These are phyloP conservation scores for Clavispora carvajalis DNA, from an alignment of 805 yeast genomes.

Conservation along the genomic window DNA sequence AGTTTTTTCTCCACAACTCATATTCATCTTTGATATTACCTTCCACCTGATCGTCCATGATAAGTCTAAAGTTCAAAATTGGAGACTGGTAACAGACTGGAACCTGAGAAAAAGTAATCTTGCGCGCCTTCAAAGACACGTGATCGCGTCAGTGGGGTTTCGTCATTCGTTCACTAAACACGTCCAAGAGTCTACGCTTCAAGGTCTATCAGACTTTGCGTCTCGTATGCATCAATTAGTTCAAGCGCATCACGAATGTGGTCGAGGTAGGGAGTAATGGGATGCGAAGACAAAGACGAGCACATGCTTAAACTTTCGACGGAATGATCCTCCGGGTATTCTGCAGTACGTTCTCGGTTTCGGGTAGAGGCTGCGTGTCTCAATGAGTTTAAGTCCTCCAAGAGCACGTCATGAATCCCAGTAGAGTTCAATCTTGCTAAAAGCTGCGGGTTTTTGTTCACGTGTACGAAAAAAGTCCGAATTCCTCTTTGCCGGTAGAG, in stretches of 20 bases:
- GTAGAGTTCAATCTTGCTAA: conserved; percentile 25
- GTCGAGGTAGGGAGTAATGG: conserved; percentile 24
- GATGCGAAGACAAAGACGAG: background rate
- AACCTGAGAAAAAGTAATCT: background rate
- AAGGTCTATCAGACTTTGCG: background rate
- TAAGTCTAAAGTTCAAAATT: too few species aligned
- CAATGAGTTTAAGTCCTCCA: conserved; percentile 20
- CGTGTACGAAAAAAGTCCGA: conserved; percentile 32
- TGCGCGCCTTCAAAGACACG: background rate
- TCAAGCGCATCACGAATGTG: conserved; percentile 37
- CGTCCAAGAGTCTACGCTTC: background rate
- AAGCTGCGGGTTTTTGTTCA: conserved; percentile 20
- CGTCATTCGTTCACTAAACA: background rate
- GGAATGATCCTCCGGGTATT: background rate
- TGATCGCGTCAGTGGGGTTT: background rate
- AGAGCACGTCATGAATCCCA: conserved; percentile 25
- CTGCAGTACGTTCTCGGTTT: background rate
- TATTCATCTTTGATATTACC: conserved; percentile 56
- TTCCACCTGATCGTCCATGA: conserved; percentile 9
- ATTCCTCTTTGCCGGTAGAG: conserved; percentile 29
- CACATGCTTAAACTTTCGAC: background rate
- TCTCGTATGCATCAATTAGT: conserved; percentile 33
- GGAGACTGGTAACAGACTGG: too few species aligned
- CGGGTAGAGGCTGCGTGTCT: conserved; percentile 15
- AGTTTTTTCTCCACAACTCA: conserved; percentile 74